Evolutionary conservation across 2,329 filamentous ascomycete species (phyloP), one percentile per base, ranked within the genome.

Genomic region (Ilyonectria sp.): DNA sequence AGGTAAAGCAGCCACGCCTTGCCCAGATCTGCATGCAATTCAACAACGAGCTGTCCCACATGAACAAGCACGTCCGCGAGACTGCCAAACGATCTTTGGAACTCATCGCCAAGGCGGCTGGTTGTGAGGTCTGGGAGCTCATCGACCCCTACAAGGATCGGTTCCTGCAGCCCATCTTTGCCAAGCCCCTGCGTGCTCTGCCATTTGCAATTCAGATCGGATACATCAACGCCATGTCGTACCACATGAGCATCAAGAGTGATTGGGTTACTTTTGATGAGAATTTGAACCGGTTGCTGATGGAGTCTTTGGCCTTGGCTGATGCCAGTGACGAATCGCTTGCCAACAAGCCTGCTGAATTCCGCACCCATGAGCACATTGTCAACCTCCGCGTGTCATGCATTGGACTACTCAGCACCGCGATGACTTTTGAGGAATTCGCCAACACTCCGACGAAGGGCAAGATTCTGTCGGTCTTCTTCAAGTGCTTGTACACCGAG

Each of bases 171-270:
- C 94, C 95, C 0, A 98, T 99, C 54, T 99, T 96, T 83, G 93
- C 94, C 72, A 99, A 99, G 79, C 96, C 96, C 15, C 82, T 99
- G 21, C 90, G 96, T 68, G 97, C 96, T 1, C 84, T 99, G 68
- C 96, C 96, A 0, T 99, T 99, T 77, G 88, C 94, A 6, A 95
- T 94, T 3, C 97, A 99, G 82, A 99, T 99, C 73, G 97, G 96
- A 4, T 98, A 97, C 77, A 98, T 99, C 73, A 97, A 99, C 79
- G 96, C 96, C 1, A 94, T 99, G 77, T 97, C 94, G 0, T 99
- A 97, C 80, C 97, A 97, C 77, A 89, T 99, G 83, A 92, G 92
- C 63, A 86, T 99, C 55, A 95, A 97, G 79, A 91, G 92, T 55
- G 93, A 96, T 71, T 95, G 98, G 76, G 90, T 99, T 29, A 90